phyloP scores from a whole-genome alignment of 1,284 basidiomycete species.

The Ganoderma resinaceum region DNA sequence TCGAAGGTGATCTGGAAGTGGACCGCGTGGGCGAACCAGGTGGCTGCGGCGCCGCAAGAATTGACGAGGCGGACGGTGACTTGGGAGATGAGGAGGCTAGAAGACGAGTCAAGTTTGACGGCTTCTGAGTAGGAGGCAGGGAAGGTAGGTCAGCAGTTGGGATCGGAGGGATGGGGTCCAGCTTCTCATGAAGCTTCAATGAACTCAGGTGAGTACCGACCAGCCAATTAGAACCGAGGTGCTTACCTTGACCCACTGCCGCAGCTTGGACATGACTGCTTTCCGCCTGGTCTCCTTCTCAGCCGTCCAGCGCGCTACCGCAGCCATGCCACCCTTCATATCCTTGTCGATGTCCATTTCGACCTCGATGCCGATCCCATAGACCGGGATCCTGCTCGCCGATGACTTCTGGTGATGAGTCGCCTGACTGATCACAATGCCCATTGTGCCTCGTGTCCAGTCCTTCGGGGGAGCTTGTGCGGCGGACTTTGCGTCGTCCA shows the following conservation, averaged over 20 bases:
- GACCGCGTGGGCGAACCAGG: slow-evolving; percentile 52
- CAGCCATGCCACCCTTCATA: slow-evolving; percentile 81
- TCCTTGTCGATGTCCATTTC: slow-evolving; percentile 83
- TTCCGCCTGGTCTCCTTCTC: slow-evolving; percentile 64
- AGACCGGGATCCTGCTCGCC: slow-evolving; percentile 75
- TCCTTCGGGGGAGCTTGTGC: slow-evolving; percentile 54
- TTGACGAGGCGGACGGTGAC: slow-evolving; percentile 49
- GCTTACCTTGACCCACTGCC: slow-evolving; percentile 68
- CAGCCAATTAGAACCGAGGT: neutral
- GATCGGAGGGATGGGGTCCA: slow-evolving; percentile 56
- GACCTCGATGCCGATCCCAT: slow-evolving; percentile 85
- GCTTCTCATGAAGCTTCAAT: slow-evolving; percentile 57
- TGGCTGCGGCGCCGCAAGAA: slow-evolving; percentile 43
- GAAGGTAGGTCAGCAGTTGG: slow-evolving; percentile 72
- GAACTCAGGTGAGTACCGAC: slow-evolving; percentile 16
- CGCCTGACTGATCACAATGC: slow-evolving; percentile 72
- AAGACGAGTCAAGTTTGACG: slow-evolving; percentile 70
- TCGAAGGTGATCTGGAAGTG: slow-evolving; percentile 41
- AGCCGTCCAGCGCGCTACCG: slow-evolving; percentile 84
- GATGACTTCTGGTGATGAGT: slow-evolving; percentile 71
- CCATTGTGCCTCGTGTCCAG: slow-evolving; percentile 81
- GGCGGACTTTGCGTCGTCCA: slow-evolving; percentile 47
- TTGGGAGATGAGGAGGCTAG: slow-evolving; percentile 79
- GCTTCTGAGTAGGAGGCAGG: slow-evolving; percentile 56
- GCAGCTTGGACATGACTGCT: slow-evolving; percentile 64